Percentiles rank a stretch among this genome's conserved stretches.
phyloP scores from a whole-genome alignment of 192 early-diverging fungal genomes.

The Backusella psychrophila region DNA sequence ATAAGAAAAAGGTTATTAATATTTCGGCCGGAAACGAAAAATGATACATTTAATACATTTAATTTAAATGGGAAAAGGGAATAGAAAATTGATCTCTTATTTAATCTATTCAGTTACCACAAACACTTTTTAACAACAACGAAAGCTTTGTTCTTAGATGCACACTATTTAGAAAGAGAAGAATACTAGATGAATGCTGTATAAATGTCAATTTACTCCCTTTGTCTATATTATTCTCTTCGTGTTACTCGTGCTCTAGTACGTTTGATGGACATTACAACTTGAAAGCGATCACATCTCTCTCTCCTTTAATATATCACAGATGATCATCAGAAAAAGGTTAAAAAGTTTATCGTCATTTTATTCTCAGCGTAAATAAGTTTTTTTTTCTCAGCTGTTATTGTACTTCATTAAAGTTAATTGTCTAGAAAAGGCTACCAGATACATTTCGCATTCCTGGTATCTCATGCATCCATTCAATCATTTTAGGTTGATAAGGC shows the following conservation, averaged over 20 bases:
- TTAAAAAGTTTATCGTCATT: not conserved
- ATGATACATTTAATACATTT: not conserved
- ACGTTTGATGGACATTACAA: not conserved
- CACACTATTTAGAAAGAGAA: not conserved
- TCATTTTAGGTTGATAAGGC: not conserved
- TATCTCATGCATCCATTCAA: conserved; percentile 3
- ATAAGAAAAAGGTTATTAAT: not conserved
- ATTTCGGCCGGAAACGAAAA: conserved; percentile 1
- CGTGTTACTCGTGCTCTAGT: not conserved
- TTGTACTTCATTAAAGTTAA: conserved; percentile 5
- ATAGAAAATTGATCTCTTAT: not conserved
- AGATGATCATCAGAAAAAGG: conserved; percentile 3
- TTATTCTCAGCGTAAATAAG: conserved; percentile 5
- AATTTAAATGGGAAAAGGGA: conserved; percentile 5
- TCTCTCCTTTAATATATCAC: not conserved
- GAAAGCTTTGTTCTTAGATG: not conserved
- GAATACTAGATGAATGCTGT: not conserved
- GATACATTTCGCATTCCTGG: not conserved
- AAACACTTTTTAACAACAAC: not conserved
- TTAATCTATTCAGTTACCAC: not conserved
- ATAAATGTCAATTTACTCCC: not conserved
- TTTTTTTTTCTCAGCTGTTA: not conserved
- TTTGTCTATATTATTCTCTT: not conserved
- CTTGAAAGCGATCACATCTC: not conserved
- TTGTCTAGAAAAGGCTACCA: conserved; percentile 3